Conservation (phyloP, 441 rosid species). For the Adansonia madagascariensis region DNA sequence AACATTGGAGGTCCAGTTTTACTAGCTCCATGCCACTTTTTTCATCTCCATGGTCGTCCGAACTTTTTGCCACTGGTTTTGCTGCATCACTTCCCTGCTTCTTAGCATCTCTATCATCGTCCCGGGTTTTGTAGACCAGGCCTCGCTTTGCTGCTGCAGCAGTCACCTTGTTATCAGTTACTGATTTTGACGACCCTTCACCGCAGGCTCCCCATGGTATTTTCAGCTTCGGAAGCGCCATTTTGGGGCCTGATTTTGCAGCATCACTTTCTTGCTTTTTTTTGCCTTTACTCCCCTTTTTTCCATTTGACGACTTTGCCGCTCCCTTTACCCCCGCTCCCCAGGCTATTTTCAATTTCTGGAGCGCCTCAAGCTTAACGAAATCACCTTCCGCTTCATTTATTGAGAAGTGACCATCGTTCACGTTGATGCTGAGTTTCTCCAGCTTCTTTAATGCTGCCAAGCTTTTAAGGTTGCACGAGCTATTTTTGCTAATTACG, state of each 20-base stretch:
- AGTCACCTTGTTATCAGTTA: not conserved
- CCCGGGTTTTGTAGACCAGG: not conserved
- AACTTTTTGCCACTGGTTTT: not conserved
- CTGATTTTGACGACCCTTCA: not conserved
- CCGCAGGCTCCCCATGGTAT: not conserved
- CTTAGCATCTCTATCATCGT: not conserved
- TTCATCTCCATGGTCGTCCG: not conserved
- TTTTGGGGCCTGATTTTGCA: not conserved
- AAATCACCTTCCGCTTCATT: not conserved
- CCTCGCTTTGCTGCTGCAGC: not conserved
- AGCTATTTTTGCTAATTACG: conserved; percentile 37
- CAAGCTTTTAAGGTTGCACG: conserved; percentile 26
- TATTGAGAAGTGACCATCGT: conserved; percentile 19
- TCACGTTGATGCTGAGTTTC: conserved; percentile 48
- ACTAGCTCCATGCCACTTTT: not conserved
- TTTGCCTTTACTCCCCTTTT: not conserved
- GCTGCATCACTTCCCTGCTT: not conserved
- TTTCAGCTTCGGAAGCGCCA: not conserved
- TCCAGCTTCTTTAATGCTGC: conserved; percentile 29
- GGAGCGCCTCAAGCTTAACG: conserved; percentile 17
- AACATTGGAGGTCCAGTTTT: conserved; percentile 55
- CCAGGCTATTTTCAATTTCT: conserved; percentile 51
- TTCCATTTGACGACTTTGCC: too few relatives aligned
- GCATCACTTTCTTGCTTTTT: not conserved
- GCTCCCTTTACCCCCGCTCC: conserved; percentile 25